Conservation (phyloP, 1,139 yeast genomes). For the Geotrichum aggregatum region DNA sequence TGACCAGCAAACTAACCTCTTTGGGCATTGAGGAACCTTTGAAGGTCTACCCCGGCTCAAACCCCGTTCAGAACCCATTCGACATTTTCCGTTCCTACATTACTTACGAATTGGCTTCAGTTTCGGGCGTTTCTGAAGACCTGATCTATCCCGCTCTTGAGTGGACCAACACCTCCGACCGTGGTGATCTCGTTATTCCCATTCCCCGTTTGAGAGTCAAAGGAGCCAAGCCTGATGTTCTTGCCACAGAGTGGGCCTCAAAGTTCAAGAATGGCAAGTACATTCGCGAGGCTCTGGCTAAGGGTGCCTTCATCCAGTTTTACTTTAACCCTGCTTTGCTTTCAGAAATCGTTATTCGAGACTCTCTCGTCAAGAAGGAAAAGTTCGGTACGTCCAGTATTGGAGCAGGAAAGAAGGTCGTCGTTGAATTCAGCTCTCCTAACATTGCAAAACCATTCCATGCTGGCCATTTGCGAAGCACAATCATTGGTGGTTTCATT, state of each 20-base stretch:
- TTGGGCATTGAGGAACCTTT: slow-evolving; percentile 34
- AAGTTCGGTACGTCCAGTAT: slow-evolving; percentile 72
- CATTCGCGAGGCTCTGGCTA: slow-evolving; percentile 67
- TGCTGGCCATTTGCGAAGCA: slow-evolving; percentile 97
- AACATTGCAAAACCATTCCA: slow-evolving; percentile 99
- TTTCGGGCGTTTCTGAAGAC: slow-evolving; percentile 66
- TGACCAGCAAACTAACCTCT: slow-evolving; percentile 31
- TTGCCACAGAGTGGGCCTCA: slow-evolving; percentile 79
- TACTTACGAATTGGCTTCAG: slow-evolving; percentile 65
- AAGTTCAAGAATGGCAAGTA: slow-evolving; percentile 51
- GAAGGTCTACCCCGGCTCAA: slow-evolving; percentile 46
- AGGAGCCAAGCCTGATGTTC: slow-evolving; percentile 76
- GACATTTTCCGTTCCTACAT: slow-evolving; percentile 88
- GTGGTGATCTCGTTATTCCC: slow-evolving; percentile 91
- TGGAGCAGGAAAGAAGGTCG: slow-evolving; percentile 67
- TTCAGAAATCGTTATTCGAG: slow-evolving; percentile 66
- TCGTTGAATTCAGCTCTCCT: slow-evolving; percentile 94
- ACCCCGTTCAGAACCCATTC: slow-evolving; percentile 68
- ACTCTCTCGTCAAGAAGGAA: slow-evolving; percentile 55
- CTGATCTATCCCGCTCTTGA: slow-evolving; percentile 83
- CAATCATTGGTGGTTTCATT: slow-evolving; percentile 96
- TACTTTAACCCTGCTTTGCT: slow-evolving; percentile 67
- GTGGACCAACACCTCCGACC: slow-evolving; percentile 77
- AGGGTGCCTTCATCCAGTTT: slow-evolving; percentile 90
- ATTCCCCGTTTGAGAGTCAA: slow-evolving; percentile 89